A percentile compares a stretch with the other conserved stretches of the same genome.
Conservation (phyloP, 139 green algal species). For the Chlorella sp. region DNA sequence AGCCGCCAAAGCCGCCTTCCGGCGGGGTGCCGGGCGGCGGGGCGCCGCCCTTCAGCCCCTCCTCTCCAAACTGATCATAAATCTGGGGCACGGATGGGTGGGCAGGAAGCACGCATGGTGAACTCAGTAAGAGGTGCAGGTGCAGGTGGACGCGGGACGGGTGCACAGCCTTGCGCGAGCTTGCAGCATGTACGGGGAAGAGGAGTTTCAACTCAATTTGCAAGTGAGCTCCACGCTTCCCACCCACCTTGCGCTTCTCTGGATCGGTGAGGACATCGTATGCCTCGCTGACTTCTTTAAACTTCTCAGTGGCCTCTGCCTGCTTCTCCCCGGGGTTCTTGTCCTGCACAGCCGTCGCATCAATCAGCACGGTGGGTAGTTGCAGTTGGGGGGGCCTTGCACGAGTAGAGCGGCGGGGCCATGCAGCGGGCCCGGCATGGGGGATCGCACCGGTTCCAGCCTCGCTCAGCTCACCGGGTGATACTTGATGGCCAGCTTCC, state of each 20-base stretch:
- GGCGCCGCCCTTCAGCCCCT: constrained; percentile 83
- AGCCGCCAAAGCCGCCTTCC: constrained; percentile 9
- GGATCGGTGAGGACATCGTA: constrained; percentile 60
- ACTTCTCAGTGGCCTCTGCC: constrained; percentile 56
- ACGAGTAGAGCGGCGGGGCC: too few relatives aligned
- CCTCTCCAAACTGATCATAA: constrained; percentile 97
- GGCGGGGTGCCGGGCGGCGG: constrained; percentile 28
- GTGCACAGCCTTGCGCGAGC: too few relatives aligned
- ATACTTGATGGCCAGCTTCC: constrained; percentile 50
- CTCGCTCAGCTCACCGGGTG: constrained; percentile 50
- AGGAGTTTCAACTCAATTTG: too few relatives aligned
- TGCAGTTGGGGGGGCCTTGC: too few relatives aligned
- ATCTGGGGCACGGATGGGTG: constrained; percentile 53
- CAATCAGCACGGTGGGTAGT: too few relatives aligned
- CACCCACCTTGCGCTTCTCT: constrained; percentile 47
- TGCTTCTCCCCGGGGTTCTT: constrained; percentile 24
- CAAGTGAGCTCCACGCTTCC: too few relatives aligned
- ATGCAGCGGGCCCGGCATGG: too few relatives aligned
- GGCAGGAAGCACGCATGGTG: too few relatives aligned
- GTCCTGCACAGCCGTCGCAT: not conserved
- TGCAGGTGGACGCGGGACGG: too few relatives aligned
- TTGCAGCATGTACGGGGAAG: too few relatives aligned
- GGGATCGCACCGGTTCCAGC: too few relatives aligned
- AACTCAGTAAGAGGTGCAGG: too few relatives aligned
- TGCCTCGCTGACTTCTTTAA: constrained; percentile 63